Conservation (phyloP, 2,329 filamentous ascomycete genomes). For the Bertia moriformis region DNA sequence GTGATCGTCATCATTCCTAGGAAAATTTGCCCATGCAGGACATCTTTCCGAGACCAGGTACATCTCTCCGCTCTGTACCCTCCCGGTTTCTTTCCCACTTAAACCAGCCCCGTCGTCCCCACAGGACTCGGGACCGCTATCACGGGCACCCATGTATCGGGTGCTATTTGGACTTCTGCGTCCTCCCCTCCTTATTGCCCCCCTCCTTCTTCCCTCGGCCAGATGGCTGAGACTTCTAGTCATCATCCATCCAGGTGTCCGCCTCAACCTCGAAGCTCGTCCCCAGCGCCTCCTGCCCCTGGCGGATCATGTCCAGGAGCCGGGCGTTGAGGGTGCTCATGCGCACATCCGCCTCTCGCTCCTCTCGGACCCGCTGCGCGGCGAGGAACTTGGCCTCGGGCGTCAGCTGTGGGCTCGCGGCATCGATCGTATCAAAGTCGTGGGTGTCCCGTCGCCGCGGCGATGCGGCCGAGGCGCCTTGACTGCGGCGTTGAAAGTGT, state of each 20-base stretch:
- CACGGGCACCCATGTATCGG: no score
- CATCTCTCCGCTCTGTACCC: no score
- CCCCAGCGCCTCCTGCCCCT: slow-evolving; percentile 75
- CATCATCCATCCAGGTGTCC: slow-evolving; percentile 5
- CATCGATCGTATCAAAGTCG: not conserved
- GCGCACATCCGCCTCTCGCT: slow-evolving; percentile 64
- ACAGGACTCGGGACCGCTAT: no score
- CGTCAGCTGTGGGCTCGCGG: slow-evolving; percentile 34
- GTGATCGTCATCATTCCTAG: no score
- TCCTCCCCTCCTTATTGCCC: no score
- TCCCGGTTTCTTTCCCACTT: no score
- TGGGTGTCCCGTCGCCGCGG: slow-evolving; percentile 3
- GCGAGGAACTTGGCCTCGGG: slow-evolving; percentile 62
- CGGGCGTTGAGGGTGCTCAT: slow-evolving; percentile 68
- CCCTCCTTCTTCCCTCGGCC: slow-evolving; percentile 22
- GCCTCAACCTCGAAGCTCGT: slow-evolving; percentile 53
- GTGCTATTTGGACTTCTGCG: no score
- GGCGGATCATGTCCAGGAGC: slow-evolving; percentile 72
- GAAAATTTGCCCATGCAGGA: no score
- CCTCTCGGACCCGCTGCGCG: slow-evolving; percentile 56
- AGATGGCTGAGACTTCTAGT: slow-evolving; percentile 13
- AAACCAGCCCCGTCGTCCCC: no score
- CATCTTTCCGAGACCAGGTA: no score
- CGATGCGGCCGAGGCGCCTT: not conserved
- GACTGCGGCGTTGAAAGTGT: not conserved